Evolutionary conservation across 768 basidiomycete genomes (phyloP), one percentile per base, ranked within the genome.

Genomic region (Coprinopsis sp.): DNA sequence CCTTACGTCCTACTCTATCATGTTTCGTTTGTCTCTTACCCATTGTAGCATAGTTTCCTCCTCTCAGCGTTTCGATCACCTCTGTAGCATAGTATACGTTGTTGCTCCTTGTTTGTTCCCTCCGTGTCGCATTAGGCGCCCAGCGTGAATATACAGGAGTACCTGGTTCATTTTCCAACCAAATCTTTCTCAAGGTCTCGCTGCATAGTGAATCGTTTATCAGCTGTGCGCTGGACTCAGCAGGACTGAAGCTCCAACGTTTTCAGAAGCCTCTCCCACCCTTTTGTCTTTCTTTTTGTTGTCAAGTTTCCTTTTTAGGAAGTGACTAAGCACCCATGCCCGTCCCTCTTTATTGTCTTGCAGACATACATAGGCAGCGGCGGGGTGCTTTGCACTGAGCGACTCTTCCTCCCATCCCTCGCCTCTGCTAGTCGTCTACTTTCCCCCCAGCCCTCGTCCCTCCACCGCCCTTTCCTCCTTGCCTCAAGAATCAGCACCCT

Each of bases 291-390:
- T 12, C 10, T 24, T n/a, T n/a, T n/a, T n/a, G n/a, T n/a, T n/a
- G n/a, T n/a, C n/a, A n/a, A n/a, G n/a, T n/a, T n/a, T n/a, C n/a
- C n/a, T n/a, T 30, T 30, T 44, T 44, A 22, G 42, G 29, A 11
- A 18, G 14, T 44, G 42, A 44, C 42, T 19, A 44, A 44, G 42
- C 42, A 19, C 31, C 19, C 43, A 44, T n/a, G n/a, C n/a, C n/a
- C n/a, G n/a, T n/a, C n/a, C n/a, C n/a, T n/a, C n/a, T 33, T 44
- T 44, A 33, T 44, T 44, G 14, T 44, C n/a, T n/a, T 33, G 13
- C 21, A 8, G 23, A 33, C 41, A 25, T 49, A 49, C 48, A 49
- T 49, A 49, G 40, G 33, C 25, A 42, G 48, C 41, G 41, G 38
- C 18, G n/a, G 37, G 23, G 10, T 43, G 21, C 27, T 16, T 43